phyloP scores from a whole-genome alignment of 768 basidiomycete genomes.

The Mycena floridula region DNA sequence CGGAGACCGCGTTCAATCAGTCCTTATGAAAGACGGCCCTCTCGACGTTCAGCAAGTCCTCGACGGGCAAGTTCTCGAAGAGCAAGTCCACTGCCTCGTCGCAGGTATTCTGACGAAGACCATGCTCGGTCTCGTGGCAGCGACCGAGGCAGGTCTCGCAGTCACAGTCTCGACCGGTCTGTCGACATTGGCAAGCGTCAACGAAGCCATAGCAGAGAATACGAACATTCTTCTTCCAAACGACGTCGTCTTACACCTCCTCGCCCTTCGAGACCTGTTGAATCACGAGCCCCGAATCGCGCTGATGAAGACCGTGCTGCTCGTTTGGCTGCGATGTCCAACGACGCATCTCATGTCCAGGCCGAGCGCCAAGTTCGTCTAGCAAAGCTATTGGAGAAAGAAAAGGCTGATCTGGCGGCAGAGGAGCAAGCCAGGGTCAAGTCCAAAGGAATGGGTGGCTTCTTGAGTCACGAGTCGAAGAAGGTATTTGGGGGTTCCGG shows the following conservation, averaged over 20 bases:
- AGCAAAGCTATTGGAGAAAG: constrained; percentile 60
- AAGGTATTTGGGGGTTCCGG: constrained; percentile 75
- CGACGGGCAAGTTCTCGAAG: too few relatives aligned
- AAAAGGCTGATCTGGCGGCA: constrained; percentile 70
- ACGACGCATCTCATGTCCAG: constrained; percentile 62
- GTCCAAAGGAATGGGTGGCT: constrained; percentile 74
- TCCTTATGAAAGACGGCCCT: background rate
- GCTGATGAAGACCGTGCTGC: constrained; percentile 59
- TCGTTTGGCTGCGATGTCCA: constrained; percentile 86
- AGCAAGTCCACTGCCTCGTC: background rate
- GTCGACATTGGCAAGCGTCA: constrained; percentile 11
- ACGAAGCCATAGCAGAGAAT: constrained; percentile 10
- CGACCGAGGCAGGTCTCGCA: constrained; percentile 9
- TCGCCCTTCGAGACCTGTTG: constrained; percentile 13
- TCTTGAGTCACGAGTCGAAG: constrained; percentile 80
- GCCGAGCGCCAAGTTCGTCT: constrained; percentile 70
- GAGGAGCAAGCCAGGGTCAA: constrained; percentile 64
- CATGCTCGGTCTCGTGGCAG: background rate
- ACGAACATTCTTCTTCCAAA: constrained; percentile 29
- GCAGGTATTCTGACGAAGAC: background rate
- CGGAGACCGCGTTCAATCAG: background rate
- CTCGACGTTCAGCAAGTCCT: constrained; percentile 9
- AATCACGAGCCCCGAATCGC: constrained; percentile 16
- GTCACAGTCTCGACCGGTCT: constrained; percentile 23
- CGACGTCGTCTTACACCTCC: constrained; percentile 47